Conservation (phyloP, 768 basidiomycete genomes). For the Grammothele lineata region DNA sequence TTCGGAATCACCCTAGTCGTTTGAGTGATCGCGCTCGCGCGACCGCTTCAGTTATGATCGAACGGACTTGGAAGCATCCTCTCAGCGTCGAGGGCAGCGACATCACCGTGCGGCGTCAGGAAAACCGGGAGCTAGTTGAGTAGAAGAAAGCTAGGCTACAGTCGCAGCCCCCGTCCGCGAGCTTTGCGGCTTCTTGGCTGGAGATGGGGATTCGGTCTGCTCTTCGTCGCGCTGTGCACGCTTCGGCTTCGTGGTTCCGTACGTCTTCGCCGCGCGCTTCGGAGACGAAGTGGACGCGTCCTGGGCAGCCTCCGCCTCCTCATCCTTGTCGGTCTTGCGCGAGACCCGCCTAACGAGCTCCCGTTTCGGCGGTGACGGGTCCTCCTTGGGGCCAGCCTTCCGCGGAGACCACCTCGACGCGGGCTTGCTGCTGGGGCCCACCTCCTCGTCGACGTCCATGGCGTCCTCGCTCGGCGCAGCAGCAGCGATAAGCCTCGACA, state of each 20-base stretch:
- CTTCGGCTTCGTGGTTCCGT: conserved; percentile 5
- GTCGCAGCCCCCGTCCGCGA: too few relatives aligned
- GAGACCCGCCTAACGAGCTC: conserved; percentile 9
- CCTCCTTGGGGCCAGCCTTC: not conserved
- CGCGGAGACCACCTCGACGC: not conserved
- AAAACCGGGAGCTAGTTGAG: too few relatives aligned
- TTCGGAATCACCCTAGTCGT: too few relatives aligned
- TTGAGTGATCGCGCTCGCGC: too few relatives aligned
- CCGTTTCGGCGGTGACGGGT: not conserved
- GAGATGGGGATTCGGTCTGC: conserved; percentile 5
- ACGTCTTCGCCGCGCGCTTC: conserved; percentile 1
- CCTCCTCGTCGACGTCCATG: conserved; percentile 21
- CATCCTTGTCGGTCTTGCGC: conserved; percentile 12
- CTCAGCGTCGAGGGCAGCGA: too few relatives aligned
- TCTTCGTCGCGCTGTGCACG: not conserved
- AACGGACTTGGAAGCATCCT: too few relatives aligned
- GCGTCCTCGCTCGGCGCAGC: conserved; percentile 7
- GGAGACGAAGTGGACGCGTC: not conserved
- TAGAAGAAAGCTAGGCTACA: too few relatives aligned
- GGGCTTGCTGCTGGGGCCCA: conserved; percentile 5
- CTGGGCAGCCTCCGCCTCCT: not conserved
- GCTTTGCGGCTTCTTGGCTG: conserved; percentile 1
- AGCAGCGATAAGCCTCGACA: too few relatives aligned
- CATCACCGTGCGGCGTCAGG: too few relatives aligned
- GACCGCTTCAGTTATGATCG: too few relatives aligned